A percentile compares a stretch with the other conserved stretches of the same genome.
Evolutionary conservation across 768 basidiomycete genomes (phyloP).

Genomic region (Ramaria sp.): DNA sequence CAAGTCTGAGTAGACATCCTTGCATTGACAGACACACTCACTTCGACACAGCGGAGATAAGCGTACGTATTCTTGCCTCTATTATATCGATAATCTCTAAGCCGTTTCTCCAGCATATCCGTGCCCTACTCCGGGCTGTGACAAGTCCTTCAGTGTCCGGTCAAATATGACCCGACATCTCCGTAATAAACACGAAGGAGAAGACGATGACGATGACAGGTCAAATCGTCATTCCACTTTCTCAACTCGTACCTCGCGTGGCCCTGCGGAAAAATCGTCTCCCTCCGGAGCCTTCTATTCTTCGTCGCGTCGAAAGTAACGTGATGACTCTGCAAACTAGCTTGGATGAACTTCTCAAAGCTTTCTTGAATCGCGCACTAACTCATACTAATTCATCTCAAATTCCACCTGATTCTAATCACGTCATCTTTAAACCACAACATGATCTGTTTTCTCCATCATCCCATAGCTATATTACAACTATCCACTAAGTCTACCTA

Average conservation of each 20-base stretch:
- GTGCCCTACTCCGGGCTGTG: not conserved
- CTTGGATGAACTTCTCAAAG: no score
- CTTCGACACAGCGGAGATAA: not conserved
- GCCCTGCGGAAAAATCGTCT: not conserved
- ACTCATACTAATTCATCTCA: not conserved
- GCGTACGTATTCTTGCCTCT: not conserved
- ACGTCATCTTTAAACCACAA: not conserved
- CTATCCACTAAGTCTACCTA: no score
- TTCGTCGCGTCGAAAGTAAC: not conserved
- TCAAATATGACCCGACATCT: constrained; percentile 5
- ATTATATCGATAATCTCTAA: not conserved
- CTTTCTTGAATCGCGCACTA: no score
- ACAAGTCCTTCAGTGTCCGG: constrained; percentile 1
- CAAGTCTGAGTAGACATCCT: not conserved
- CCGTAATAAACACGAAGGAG: not conserved
- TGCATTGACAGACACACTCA: not conserved
- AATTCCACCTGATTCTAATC: not conserved
- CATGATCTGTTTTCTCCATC: not conserved
- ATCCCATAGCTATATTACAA: not conserved
- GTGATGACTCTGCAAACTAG: not conserved
- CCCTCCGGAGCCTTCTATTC: not conserved
- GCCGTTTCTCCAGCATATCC: not conserved
- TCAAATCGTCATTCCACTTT: not conserved
- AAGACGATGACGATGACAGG: not conserved
- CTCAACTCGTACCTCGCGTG: not conserved